Evolutionary conservation across 768 basidiomycete species (phyloP).

Genomic region (Chlorophyllum brunneum): DNA sequence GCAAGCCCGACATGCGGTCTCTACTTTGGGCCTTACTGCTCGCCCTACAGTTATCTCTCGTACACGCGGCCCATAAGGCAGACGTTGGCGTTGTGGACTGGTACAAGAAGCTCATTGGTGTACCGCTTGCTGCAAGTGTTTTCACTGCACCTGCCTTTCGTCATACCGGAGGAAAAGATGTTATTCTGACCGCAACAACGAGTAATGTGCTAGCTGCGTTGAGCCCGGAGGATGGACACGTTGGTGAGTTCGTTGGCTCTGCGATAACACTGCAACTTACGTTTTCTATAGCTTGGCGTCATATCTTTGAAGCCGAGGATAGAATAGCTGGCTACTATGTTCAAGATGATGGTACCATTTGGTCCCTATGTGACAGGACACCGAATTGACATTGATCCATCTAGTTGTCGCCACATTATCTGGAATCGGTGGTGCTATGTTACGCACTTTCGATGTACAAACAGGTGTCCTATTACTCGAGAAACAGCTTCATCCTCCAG

Average conservation of each 20-base stretch:
- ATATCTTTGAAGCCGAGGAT: conserved; percentile 69
- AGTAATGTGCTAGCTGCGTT: conserved; percentile 80
- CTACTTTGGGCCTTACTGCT: conserved; percentile 18
- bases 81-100: conserved; percentile 86
- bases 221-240: conserved; percentile 58
- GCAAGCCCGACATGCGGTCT: conserved; percentile 24
- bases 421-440: conserved; percentile 63
- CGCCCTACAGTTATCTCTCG: conserved; percentile 23
- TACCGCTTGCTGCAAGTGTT: conserved; percentile 51
- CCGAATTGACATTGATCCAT: conserved; percentile 2
- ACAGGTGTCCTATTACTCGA: conserved; percentile 70
- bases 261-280: background rate
- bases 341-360: conserved; percentile 50
- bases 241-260: conserved; percentile 47
- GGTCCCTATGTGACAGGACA: background rate
- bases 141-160: conserved; percentile 61
- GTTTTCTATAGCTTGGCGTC: conserved; percentile 65
- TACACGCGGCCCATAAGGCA: conserved; percentile 56
- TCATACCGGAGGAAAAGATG: conserved; percentile 32
- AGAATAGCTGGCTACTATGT: conserved; percentile 60
- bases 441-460: conserved; percentile 62
- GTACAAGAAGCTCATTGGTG: conserved; percentile 75
- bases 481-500: conserved; percentile 48
- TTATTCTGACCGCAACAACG: conserved; percentile 62
- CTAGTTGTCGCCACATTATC: conserved; percentile 72